Evolutionary conservation across 257 asterid species (phyloP), one percentile per base, ranked within the genome.

Genomic region (Solanum bulbocastanum): DNA sequence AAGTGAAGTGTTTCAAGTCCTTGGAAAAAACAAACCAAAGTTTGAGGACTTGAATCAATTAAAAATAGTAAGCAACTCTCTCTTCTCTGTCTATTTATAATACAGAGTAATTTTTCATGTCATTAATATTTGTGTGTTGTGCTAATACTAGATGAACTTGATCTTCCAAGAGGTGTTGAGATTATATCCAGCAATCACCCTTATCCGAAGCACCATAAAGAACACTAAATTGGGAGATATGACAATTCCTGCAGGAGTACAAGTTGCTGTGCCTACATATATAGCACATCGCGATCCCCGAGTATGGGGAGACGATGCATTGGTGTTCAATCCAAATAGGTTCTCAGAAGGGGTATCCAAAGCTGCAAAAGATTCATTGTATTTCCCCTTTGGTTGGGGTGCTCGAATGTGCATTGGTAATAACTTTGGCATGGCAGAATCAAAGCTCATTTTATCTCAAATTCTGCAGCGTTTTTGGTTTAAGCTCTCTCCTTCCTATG

Each of bases 1-100:
- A 40, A 87, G 83, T 25, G 91, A 89, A 36, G 89, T 87, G 2
- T 68, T 87, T 62, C 87, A 44, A 37, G 71, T 87, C n/a, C 46
- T 46, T 60, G 91, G 91, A 25, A 89, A 89, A 52, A 83, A 39
- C 35, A 89, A 75, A 60, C 88, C 91, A 23, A 46, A 84, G 82
- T 66, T 87, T 10, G 73, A 84, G 46, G 84, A 82, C 37, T 32
- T 89, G 37, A 89, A 65, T 66, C 89, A 87, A 1, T 87, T 89
- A 23, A 89, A 36, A 87, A n/a, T 89, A 62, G 91, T 89, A 81
- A 87, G 91, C 35, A 72, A 35, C 37, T 33, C 42, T n/a, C 15
- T 6, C 25, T 22, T 16, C 60, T 13, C 11, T 39, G 37, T 4
- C 23, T 2, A 7, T 23, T 8, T 3, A 40, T 60, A n/a, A 18